Evolutionary conservation across 176 grass and related monocot genomes (phyloP), one percentile per base, ranked within the genome.

Genomic region (Areca catechu): DNA sequence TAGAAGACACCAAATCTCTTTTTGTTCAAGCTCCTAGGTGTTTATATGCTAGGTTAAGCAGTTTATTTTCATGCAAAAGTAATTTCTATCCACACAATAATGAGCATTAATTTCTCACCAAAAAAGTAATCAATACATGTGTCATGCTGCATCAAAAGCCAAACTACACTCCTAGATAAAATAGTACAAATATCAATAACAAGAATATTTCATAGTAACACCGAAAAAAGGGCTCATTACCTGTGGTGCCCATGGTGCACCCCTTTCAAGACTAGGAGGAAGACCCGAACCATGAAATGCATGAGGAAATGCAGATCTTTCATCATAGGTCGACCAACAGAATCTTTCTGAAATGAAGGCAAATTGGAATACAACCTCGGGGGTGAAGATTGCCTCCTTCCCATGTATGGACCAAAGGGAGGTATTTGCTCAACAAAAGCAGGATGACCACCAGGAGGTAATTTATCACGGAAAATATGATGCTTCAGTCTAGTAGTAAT

Each of bases 401-500:
- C 83, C 24, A 58, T 50, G 69, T 67, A 83, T 17, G 86, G 57
- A 59, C 73, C 93, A 88, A 92, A 78, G 24, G 77, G 80, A 73
- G 81, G 57, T 62, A 90, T 76, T 62, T 79, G 48, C 51, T 73
- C 67, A 76, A 79, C 71, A 79, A 90, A 85, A 85, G 74, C 56
- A 52, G 70, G 80, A 23, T 51, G 74, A 66, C 77, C 66, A 48
- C 73, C 81, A 65, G 78, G 71, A 75, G 74, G 66, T 43, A 76
- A 65, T 63, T 75, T 92, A 68, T 85, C 93, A 21, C 73, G 81
- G 62, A 98, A 82, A 53, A 92, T 71, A 80, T 98, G 72, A 67
- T 92, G 83, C 56, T 83, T 89, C 50, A 98, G 76, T 67, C 88
- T 92, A 80, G 76, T 63, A 47, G 88, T 92, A 67, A 89, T 83